phyloP scores from a whole-genome alignment of 768 basidiomycete species.

The Chiua virens region DNA sequence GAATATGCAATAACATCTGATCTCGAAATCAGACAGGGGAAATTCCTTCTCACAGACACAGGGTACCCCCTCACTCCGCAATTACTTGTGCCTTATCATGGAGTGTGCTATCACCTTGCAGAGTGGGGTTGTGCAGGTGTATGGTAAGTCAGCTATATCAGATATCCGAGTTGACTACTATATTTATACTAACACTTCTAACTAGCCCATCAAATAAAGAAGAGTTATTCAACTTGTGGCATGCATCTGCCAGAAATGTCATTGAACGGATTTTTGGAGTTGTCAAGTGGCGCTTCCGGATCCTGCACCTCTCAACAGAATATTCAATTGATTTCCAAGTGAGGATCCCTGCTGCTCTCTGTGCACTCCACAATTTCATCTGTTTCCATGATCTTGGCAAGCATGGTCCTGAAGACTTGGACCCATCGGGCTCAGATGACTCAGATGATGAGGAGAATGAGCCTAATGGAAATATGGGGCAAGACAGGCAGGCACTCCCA shows the following conservation, averaged over 20 bases:
- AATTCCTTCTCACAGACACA: neutral
- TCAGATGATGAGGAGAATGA: too few species aligned
- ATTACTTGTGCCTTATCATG: neutral
- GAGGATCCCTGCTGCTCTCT: neutral
- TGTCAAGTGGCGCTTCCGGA: neutral
- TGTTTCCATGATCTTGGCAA: neutral
- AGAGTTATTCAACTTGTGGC: slow-evolving; percentile 28
- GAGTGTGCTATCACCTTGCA: slow-evolving; percentile 32
- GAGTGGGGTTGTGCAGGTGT: slow-evolving; percentile 26
- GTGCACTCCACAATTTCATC: neutral
- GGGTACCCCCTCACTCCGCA: neutral
- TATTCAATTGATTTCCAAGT: neutral
- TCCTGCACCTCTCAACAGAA: neutral
- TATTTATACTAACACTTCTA: too few species aligned
- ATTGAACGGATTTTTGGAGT: neutral
- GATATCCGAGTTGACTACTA: too few species aligned
- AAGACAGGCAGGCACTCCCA: too few species aligned
- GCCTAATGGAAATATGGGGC: too few species aligned
- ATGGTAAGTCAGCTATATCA: neutral
- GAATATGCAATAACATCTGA: neutral
- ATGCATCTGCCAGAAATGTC: slow-evolving; percentile 8
- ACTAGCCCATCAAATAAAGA: slow-evolving; percentile 13
- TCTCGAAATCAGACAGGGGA: too few species aligned
- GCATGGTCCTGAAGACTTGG: too few species aligned
- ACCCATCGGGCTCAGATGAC: too few species aligned